Base-by-base conservation (phyloP, 768 basidiomycete species). In the Serpula lacrymans region DNA sequence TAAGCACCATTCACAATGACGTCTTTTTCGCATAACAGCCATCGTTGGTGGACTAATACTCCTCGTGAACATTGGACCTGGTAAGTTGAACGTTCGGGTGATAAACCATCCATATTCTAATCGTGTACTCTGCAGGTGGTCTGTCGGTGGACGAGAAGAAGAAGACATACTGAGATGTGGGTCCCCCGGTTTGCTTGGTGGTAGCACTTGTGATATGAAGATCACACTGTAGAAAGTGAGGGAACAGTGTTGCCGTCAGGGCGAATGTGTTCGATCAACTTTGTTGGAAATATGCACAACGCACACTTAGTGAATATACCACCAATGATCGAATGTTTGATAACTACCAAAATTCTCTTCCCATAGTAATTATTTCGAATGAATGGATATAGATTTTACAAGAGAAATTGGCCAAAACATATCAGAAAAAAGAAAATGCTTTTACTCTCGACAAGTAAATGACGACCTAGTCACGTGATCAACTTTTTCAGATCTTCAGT, bases 121-220 rank as follows among this genome's bases (percentile, higher is more conserved):
- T 8, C 14, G 8, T 13, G 8, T n/a, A 44, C 24, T 27, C 29
- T 39, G 33, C 37, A 86, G 86, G 96, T 45, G 95, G 94, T 48
- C 75, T 98, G 46, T 97, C 94, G 3, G 89, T 98, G 46, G 96
- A 98, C 67, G 94, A 97, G 75, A 97, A 97, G 77, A 99, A 99
- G 77, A 98, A 98, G 78, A 91, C 83, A 16, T 92, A 78, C 53
- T 91, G 45, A 47, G 35, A 10, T 6, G 11, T 13, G 26, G 22
- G 14, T 17, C 14, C 13, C 37, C 35, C 18, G 17, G 32, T 37
- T n/a, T n/a, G n/a, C n/a, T n/a, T n/a, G n/a, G n/a, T n/a, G n/a
- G n/a, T n/a, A n/a, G n/a, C n/a, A n/a, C n/a, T n/a, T n/a, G n/a
- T n/a, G n/a, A n/a, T n/a, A n/a, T n/a, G n/a, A n/a, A n/a, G n/a